Conservation (phyloP, 2,329 filamentous ascomycete genomes). For the Xylariaceae sp. region DNA sequence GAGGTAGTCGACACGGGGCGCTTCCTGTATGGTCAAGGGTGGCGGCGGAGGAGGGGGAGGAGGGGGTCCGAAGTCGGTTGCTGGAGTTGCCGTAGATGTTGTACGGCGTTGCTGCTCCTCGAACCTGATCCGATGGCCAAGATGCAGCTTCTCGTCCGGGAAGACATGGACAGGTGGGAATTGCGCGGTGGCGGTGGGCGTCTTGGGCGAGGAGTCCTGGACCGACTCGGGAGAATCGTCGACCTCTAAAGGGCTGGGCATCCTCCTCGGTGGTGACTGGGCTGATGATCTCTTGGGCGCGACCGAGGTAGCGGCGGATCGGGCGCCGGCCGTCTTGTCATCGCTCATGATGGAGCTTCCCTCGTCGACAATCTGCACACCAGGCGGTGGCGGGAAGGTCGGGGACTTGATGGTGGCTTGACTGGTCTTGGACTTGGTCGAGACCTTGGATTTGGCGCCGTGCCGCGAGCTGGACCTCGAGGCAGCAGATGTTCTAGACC, state of each 20-base stretch:
- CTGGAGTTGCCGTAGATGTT: constrained; percentile 30
- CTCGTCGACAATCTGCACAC: constrained; percentile 19
- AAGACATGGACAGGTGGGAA: constrained; percentile 40
- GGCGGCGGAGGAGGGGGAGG: constrained; percentile 64
- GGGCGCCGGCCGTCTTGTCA: constrained; percentile 23
- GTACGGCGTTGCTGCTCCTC: constrained; percentile 32
- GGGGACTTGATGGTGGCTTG: constrained; percentile 44
- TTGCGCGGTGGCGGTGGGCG: constrained; percentile 46
- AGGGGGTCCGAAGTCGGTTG: constrained; percentile 36
- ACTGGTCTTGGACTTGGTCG: constrained; percentile 47
- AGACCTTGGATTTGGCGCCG: constrained; percentile 45
- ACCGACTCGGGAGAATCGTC: constrained; percentile 44
- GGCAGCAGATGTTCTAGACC: constrained; percentile 35
- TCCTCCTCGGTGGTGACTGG: constrained; percentile 22
- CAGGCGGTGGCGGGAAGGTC: constrained; percentile 22
- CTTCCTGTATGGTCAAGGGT: constrained; percentile 60
- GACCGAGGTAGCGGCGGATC: constrained; percentile 26
- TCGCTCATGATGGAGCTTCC: constrained; percentile 24
- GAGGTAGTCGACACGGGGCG: constrained; percentile 84
- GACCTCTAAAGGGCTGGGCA: constrained; percentile 30
- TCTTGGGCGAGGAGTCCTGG: constrained; percentile 51
- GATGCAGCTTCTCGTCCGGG: constrained; percentile 30
- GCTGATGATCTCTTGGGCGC: constrained; percentile 27
- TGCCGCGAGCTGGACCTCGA: constrained; percentile 38
- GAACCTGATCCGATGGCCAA: constrained; percentile 26